Conservation (phyloP, 805 yeast genomes). For the Zygoascus biomembranicola region DNA sequence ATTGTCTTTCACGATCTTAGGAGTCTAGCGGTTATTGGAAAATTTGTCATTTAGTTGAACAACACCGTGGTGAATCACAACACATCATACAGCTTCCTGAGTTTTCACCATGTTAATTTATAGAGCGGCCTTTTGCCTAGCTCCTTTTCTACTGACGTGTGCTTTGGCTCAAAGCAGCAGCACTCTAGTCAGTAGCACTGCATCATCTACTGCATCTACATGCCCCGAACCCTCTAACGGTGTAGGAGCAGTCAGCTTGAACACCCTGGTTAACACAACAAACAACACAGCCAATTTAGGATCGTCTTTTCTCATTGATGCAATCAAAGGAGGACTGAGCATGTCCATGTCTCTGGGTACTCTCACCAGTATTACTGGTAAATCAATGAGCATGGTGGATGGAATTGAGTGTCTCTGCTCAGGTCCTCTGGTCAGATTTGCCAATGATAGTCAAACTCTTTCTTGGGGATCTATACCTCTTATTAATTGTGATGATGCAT, state of each 20-base stretch:
- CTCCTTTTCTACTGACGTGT: too few relatives aligned
- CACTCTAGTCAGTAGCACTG: neutral
- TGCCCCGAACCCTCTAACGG: neutral
- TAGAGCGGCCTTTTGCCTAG: too few relatives aligned
- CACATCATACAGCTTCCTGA: too few relatives aligned
- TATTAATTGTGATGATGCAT: constrained; percentile 17
- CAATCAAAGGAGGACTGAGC: constrained; percentile 4
- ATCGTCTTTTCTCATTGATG: constrained; percentile 9
- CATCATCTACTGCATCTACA: neutral
- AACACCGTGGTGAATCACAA: too few relatives aligned
- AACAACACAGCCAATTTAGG: constrained; percentile 7
- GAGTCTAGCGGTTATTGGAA: too few relatives aligned
- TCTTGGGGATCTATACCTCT: constrained; percentile 15
- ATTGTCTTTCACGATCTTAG: too few relatives aligned
- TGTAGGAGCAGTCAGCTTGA: constrained; percentile 5
- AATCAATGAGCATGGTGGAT: constrained; percentile 1
- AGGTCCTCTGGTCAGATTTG: constrained; percentile 11
- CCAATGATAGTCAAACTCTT: constrained; percentile 2
- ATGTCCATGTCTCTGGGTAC: constrained; percentile 15
- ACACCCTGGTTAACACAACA: constrained; percentile 8
- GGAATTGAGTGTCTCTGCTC: constrained; percentile 13
- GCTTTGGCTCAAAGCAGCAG: too few relatives aligned
- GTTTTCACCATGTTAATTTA: too few relatives aligned
- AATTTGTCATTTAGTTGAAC: too few relatives aligned
- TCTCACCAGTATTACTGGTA: constrained; percentile 13